A percentile compares a stretch with the other conserved stretches of the same genome.
phyloP scores from a whole-genome alignment of 164 flowering plant genomes.

The Hamamelis virginiana region DNA sequence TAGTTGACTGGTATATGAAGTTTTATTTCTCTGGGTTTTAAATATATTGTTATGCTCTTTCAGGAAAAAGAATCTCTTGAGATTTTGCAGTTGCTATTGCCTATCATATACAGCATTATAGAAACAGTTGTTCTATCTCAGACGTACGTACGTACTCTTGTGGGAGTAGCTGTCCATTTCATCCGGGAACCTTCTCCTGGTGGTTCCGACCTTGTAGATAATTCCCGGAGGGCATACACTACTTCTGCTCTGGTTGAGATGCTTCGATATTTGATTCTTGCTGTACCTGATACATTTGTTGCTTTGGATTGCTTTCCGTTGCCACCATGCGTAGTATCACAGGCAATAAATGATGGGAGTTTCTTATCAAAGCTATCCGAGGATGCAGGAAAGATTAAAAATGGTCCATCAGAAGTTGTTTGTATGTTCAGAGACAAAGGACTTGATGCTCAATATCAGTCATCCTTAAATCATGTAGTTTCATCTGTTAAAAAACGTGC shows the following conservation, averaged over 20 bases:
- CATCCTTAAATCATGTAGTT: slow-evolving; percentile 58
- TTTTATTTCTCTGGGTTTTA: slow-evolving; percentile 6
- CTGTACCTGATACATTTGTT: slow-evolving; percentile 96
- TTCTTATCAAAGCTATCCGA: slow-evolving; percentile 42
- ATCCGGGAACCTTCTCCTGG: slow-evolving; percentile 71
- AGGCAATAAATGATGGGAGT: slow-evolving; percentile 42
- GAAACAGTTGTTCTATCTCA: slow-evolving; percentile 74
- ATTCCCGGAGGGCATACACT: slow-evolving; percentile 72
- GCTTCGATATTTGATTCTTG: slow-evolving; percentile 77
- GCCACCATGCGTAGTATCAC: slow-evolving; percentile 58
- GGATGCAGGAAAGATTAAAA: slow-evolving; percentile 40
- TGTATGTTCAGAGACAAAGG: slow-evolving; percentile 38
- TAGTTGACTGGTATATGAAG: neutral
- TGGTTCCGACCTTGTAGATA: slow-evolving; percentile 65
- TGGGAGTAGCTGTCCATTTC: slow-evolving; percentile 64
- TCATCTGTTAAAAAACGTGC: slow-evolving; percentile 77
- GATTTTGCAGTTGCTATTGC: slow-evolving; percentile 73
- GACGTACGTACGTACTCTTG: slow-evolving; percentile 76
- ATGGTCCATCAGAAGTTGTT: slow-evolving; percentile 34
- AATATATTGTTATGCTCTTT: slow-evolving; percentile 17
- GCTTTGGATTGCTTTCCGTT: slow-evolving; percentile 93
- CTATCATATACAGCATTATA: slow-evolving; percentile 72
- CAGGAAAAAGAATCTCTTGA: slow-evolving; percentile 84
- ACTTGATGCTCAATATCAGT: slow-evolving; percentile 40
- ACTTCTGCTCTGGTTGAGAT: slow-evolving; percentile 74